Percentiles rank a stretch among this genome's conserved stretches.
These are phyloP conservation scores for Boechera divaricarpa DNA, from an alignment of 345 rosid genomes.

Conservation along the genomic window DNA sequence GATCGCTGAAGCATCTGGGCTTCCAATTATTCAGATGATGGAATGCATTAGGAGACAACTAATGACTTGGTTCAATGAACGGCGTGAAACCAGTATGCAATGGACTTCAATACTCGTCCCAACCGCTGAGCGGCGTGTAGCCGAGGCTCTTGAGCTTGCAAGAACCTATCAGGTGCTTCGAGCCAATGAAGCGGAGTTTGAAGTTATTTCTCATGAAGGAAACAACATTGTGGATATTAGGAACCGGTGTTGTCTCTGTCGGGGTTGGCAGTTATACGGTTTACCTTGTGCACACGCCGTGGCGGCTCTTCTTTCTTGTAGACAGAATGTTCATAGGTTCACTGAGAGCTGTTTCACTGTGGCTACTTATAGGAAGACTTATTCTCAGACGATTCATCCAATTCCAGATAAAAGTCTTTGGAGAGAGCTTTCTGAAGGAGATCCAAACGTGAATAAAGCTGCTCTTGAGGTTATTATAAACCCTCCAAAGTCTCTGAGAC, in stretches of 20 bases:
- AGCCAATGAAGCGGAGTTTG: constrained; percentile 95
- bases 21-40: constrained; percentile 98
- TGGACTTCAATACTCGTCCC: constrained; percentile 97
- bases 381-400: constrained; percentile 94
- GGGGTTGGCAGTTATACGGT: constrained; percentile 98
- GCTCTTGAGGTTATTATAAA: constrained; percentile 56
- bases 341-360: constrained; percentile 97
- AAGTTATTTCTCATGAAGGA: constrained; percentile 93
- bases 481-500: constrained; percentile 90
- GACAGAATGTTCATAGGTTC: constrained; percentile 96
- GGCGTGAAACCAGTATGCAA: constrained; percentile 90
- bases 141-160: constrained; percentile 87
- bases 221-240: constrained; percentile 88
- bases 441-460: constrained; percentile 55
- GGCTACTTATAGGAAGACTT: constrained; percentile 89
- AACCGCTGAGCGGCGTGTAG: constrained; percentile 85
- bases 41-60: constrained; percentile 97
- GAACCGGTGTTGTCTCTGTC: constrained; percentile 89
- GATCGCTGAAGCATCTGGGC: constrained; percentile 96
- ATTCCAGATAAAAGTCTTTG: constrained; percentile 93
- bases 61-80: constrained; percentile 98
- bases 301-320: constrained; percentile 93
- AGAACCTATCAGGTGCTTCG: constrained; percentile 89
- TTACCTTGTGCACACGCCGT: constrained; percentile 98
- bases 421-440: constrained; percentile 82